Base-by-base conservation (phyloP, 768 basidiomycete species). In the Steccherinum ochraceum region DNA sequence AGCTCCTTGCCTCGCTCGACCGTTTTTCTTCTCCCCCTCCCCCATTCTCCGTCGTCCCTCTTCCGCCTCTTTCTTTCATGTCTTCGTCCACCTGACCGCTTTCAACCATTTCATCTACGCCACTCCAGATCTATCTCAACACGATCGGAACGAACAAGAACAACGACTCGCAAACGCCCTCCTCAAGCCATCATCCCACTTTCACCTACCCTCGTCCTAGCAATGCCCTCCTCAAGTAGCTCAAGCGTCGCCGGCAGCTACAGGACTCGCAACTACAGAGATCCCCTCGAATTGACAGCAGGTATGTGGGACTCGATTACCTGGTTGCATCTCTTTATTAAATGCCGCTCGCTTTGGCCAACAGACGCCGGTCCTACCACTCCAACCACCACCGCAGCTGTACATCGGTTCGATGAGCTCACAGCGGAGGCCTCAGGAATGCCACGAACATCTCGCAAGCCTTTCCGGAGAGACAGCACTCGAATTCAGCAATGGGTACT, bases 401-500 rank as follows among this genome's bases (percentile, higher is more conserved):
- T 35, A 16, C 30, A 35, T 16, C 30, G 16, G 7, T 35, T 35
- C 16, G 30, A 35, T 35, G 30, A 7, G 16, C 30, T 35, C 30
- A 16, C 30, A 35, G 7, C 16, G 16, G 30, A 35, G 16, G 16
- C 16, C 30, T 16, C 30, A 7, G 49, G 54, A 35, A 52, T 52
- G 59, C 50, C 54, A 24, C 41, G 43, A 21, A 27, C 46, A 18
- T 35, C 57, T 25, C 44, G 52, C 5, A 50, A 56, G 12, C 52
- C 64, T 50, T 47, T 70, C 53, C 65, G 63, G 16, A 69, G 67
- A 18, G 67, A 69, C 30, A 67, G 72, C 13, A 72, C 69, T 54
- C 73, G 63, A 47, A 57, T 75, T 39, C 70, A 73, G 30, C 68
- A 62, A n/a, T 77, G 75, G 75, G 65, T 77, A 16, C 63, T 59